phyloP scores from a whole-genome alignment of 129 eudicot genomes.

The Chrysanthemum seticuspe region DNA sequence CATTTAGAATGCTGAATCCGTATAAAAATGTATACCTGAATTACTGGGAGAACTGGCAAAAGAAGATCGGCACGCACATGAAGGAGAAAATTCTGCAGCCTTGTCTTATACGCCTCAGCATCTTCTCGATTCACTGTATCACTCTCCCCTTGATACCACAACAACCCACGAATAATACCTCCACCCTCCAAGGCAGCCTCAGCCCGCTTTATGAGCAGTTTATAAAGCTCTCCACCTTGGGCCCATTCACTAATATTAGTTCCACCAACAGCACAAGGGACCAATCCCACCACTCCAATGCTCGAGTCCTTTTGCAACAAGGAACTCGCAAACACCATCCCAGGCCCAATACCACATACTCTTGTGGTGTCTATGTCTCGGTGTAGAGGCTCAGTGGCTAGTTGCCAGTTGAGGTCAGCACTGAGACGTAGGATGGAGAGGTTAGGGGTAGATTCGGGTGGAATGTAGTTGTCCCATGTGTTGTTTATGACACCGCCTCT shows the following conservation, averaged over 20 bases:
- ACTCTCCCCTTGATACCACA: constrained; percentile 84
- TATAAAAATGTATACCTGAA: constrained; percentile 40
- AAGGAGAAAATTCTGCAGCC: constrained; percentile 38
- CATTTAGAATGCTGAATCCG: neutral
- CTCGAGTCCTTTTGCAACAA: constrained; percentile 36
- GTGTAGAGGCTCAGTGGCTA: constrained; percentile 56
- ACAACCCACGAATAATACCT: constrained; percentile 47
- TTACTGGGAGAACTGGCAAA: constrained; percentile 49
- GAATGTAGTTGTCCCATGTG: constrained; percentile 56
- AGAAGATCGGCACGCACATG: constrained; percentile 48
- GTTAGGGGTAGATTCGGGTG: constrained; percentile 39
- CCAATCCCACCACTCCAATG: constrained; percentile 58
- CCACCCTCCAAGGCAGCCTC: constrained; percentile 52
- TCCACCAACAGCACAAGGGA: constrained; percentile 71
- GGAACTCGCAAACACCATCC: constrained; percentile 55
- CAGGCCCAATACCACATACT: constrained; percentile 59
- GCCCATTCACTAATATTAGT: constrained; percentile 65
- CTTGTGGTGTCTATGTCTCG: constrained; percentile 42
- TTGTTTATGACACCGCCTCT: constrained; percentile 54
- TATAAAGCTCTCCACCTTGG: constrained; percentile 52
- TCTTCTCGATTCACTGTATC: constrained; percentile 52
- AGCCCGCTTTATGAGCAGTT: constrained; percentile 45
- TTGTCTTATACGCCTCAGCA: constrained; percentile 45
- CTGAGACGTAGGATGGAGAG: constrained; percentile 49
- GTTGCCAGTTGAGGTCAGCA: constrained; percentile 45